These are phyloP conservation scores for Colletotrichum spaethianum DNA, from an alignment of 2,329 filamentous ascomycete genomes.

Conservation along the genomic window DNA sequence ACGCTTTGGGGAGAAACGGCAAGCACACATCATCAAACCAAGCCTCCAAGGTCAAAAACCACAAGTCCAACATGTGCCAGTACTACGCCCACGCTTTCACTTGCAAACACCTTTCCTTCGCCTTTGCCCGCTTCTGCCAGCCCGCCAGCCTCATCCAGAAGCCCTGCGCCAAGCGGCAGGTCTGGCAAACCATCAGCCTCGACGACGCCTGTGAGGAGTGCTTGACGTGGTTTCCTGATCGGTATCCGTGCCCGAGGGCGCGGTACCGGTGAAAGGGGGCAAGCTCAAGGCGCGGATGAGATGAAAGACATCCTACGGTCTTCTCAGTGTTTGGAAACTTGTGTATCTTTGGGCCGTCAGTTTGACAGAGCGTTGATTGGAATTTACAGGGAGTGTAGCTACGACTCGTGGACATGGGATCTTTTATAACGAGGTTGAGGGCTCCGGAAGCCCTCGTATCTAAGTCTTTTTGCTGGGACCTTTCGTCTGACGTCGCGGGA, in stretches of 20 bases:
- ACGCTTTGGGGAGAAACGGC: not conserved
- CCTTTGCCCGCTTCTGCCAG: slow-evolving; percentile 54
- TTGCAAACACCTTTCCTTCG: slow-evolving; percentile 53
- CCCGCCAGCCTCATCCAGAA: slow-evolving; percentile 54
- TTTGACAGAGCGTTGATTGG: not conserved
- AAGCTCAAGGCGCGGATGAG: not conserved
- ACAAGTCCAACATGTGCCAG: slow-evolving; percentile 50
- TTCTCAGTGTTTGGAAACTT: not conserved
- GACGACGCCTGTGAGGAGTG: slow-evolving; percentile 55
- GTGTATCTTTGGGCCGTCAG: not conserved
- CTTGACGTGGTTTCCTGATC: slow-evolving; percentile 48
- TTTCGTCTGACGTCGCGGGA: not conserved
- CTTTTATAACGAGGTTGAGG: not conserved
- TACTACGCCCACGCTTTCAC: slow-evolving; percentile 56
- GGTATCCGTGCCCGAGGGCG: slow-evolving; percentile 40
- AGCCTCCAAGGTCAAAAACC: not conserved
- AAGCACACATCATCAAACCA: not conserved
- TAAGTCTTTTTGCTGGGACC: not conserved
- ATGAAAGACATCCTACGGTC: too few relatives aligned
- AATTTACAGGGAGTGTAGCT: not conserved
- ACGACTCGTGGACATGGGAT: not conserved
- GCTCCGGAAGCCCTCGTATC: not conserved
- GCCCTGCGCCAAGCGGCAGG: slow-evolving; percentile 49
- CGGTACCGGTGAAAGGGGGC: slow-evolving; percentile 27
- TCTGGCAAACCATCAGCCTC: slow-evolving; percentile 55